Evolutionary conservation across 805 yeast species (phyloP), one percentile per base, ranked within the genome.

Genomic region (Cephaloascus albidus): DNA sequence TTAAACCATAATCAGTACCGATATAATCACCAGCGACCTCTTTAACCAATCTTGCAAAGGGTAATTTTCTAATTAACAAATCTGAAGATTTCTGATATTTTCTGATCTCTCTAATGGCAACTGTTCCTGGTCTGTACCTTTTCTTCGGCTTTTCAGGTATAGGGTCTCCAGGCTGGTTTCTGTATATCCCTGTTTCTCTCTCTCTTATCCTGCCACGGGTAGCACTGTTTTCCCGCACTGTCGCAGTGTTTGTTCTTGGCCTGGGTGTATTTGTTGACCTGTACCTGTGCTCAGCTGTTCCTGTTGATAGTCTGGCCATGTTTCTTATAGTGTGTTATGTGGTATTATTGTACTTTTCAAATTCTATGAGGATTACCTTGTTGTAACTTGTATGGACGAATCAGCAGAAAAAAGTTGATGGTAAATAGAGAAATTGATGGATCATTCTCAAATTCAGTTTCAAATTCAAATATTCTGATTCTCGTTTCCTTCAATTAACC

Each of bases 41-140:
- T 44, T 81, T 73, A 6, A 84, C 86, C 18, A 84, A 60, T 43
- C 90, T 63, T 1, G 90, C 85, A 64, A 84, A 84, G 15, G 94
- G 94, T 23, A 84, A 67, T 49, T 82, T 82, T 19, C 87, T 64
- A 14, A 84, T 65, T 35, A 84, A 61, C 31, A 84, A 58, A 44
- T 81, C 89, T 1, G 88, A 78, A 27, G 78, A 66, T 51, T 74
- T 71, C 51, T 84, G 90, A 48, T 71, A 83, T 49, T 69, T 70
- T 40, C 85, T 63, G 18, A 84, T 83, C 49, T 84, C 89, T 48
- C 78, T 60, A 23, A 82, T 56, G 1, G 90, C 90, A 18, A 64
- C 58, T 0, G 80, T 76, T 14, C 88, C 87, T 1, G 86, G 85
- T 38, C 66, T 70, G 47, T 72, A 77, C 38, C 76, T 53, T 10